Percentiles rank a stretch among this genome's conserved stretches.
These are phyloP conservation scores for Hygrophila difformis DNA, from an alignment of 257 asterid species.

Conservation along the genomic window DNA sequence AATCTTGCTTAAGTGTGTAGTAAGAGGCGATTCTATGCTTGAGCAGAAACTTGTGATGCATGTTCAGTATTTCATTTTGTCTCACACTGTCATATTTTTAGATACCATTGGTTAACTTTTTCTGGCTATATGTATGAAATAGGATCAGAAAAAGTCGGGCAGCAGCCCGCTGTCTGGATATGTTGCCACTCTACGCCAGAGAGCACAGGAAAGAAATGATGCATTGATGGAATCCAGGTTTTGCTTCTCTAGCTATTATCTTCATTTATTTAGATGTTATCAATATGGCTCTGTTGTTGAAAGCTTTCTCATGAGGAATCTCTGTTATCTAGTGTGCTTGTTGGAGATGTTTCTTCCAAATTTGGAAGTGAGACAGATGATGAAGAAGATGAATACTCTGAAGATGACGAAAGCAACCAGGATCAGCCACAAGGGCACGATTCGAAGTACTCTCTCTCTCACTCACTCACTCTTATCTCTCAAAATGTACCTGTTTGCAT, in stretches of 20 bases:
- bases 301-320: constrained; percentile 3
- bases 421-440: constrained; percentile 38
- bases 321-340: constrained; percentile 36
- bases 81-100: not conserved
- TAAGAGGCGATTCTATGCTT: too few relatives aligned
- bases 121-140: constrained; percentile 8
- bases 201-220: constrained; percentile 59
- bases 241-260: not conserved
- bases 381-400: constrained; percentile 42
- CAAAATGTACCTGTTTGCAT: too few relatives aligned
- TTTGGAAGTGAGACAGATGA: constrained; percentile 32
- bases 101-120: constrained; percentile 2
- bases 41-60: too few relatives aligned
- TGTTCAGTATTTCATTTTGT: not conserved
- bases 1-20: too few relatives aligned
- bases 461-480: too few relatives aligned
- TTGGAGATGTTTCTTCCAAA: constrained; percentile 53
- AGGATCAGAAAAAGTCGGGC: constrained; percentile 57
- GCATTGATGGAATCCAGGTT: constrained; percentile 72
- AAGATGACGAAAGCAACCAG: constrained; percentile 29
- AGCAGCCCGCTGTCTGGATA: constrained; percentile 68
- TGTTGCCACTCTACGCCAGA: constrained; percentile 50
- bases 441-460: constrained; percentile 36
- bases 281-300: too few relatives aligned
- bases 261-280: too few relatives aligned